phyloP scores from a whole-genome alignment of 768 basidiomycete genomes.

The Royoungia palumana region DNA sequence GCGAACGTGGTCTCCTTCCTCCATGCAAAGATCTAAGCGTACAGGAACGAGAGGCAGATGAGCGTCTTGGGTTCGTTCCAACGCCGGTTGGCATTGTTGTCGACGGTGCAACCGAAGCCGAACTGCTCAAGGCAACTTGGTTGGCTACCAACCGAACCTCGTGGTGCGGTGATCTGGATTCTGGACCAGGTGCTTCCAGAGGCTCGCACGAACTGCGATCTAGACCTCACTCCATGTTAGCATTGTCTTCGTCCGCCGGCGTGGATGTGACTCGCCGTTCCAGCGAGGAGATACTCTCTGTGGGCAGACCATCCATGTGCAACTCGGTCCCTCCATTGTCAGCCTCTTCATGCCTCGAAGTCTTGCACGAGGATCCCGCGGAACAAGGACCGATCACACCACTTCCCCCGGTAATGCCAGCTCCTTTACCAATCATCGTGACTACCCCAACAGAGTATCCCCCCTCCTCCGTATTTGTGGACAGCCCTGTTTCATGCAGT shows the following conservation, averaged over 20 bases:
- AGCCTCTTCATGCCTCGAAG: conserved; percentile 24
- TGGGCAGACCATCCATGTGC: conserved; percentile 21
- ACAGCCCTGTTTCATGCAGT: conserved; percentile 25
- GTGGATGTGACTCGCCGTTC: conserved; percentile 2
- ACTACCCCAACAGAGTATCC: conserved; percentile 11
- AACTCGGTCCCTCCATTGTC: conserved; percentile 26
- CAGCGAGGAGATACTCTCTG: conserved; percentile 4
- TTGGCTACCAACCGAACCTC: conserved; percentile 36
- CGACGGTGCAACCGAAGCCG: conserved; percentile 42
- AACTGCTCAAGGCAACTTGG: conserved; percentile 54
- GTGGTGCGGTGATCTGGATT: conserved; percentile 26
- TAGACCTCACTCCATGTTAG: neutral
- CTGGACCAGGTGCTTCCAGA: neutral
- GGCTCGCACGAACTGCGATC: neutral
- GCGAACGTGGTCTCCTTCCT: conserved; percentile 58
- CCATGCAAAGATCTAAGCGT: conserved; percentile 36
- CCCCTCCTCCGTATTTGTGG: conserved; percentile 7
- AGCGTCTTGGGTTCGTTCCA: conserved; percentile 38
- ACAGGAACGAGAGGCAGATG: conserved; percentile 41
- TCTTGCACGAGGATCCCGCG: conserved; percentile 29
- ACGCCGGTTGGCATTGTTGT: conserved; percentile 22
- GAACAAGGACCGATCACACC: conserved; percentile 17
- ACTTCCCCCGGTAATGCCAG: neutral
- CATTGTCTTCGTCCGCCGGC: conserved; percentile 7
- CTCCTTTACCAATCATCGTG: conserved; percentile 17